Conservation (phyloP, 306 rosid species). For the Quercus suber region DNA sequence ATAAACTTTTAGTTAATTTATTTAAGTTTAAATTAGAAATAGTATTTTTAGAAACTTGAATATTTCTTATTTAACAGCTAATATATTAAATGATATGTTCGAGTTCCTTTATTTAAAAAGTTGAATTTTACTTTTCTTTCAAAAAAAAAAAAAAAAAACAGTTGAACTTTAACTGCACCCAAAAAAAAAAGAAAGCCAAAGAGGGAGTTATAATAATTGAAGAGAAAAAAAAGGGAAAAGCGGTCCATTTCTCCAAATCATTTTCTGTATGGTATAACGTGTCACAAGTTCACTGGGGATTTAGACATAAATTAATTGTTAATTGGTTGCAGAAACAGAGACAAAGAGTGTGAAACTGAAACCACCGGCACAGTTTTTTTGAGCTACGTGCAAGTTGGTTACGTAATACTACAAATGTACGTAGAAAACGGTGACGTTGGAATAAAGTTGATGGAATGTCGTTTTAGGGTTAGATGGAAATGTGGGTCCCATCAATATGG, state of each 20-base stretch:
- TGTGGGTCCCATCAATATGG: constrained; percentile 37
- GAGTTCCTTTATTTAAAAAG: no score
- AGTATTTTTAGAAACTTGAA: no score
- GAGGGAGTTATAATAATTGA: neutral
- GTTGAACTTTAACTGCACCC: no score
- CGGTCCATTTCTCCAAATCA: neutral
- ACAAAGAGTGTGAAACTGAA: constrained; percentile 43
- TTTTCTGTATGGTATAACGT: constrained; percentile 14
- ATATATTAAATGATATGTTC: no score
- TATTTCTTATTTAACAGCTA: no score
- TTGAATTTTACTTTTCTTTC: no score
- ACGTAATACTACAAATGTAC: constrained; percentile 64
- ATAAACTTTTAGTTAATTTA: no score
- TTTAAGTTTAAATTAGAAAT: no score
- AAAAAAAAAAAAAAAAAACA: no score
- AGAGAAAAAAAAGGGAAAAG: neutral
- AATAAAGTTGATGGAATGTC: constrained; percentile 67
- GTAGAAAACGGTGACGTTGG: constrained; percentile 55
- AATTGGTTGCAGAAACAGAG: constrained; percentile 20
- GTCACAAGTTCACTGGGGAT: constrained; percentile 9
- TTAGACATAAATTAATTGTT: constrained; percentile 18
- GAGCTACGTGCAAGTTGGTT: constrained; percentile 48
- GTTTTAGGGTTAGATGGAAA: constrained; percentile 82
- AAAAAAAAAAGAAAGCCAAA: no score
- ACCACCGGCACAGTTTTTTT: constrained; percentile 40